Percentiles rank a stretch among this genome's conserved stretches.
phyloP scores from a whole-genome alignment of 2,329 filamentous ascomycete species.

The Talaromyces albobiverticillius region DNA sequence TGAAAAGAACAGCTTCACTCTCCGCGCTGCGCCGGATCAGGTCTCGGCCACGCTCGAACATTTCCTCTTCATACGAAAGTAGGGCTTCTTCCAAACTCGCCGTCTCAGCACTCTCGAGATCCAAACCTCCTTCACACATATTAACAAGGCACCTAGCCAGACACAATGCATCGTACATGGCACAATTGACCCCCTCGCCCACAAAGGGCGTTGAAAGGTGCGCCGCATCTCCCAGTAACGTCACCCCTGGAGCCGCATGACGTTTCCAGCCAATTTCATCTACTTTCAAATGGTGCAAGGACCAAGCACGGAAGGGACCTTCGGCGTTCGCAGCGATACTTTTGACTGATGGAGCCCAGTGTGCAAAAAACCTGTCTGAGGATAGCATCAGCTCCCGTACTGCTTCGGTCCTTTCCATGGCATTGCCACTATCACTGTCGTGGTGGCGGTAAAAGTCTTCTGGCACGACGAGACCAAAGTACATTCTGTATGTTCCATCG shows the following conservation, averaged over 20 bases:
- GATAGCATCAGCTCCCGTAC: too few relatives aligned
- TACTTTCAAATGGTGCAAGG: slow-evolving; percentile 22
- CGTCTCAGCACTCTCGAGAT: too few relatives aligned
- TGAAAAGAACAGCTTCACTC: neutral
- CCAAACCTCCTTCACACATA: too few relatives aligned
- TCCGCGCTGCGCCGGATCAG: slow-evolving; percentile 1
- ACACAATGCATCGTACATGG: slow-evolving; percentile 25
- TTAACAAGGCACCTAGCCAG: too few relatives aligned
- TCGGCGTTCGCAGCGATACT: slow-evolving; percentile 19
- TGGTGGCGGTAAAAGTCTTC: slow-evolving; percentile 6
- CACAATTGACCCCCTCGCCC: slow-evolving; percentile 30
- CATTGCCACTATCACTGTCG: too few relatives aligned
- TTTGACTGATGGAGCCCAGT: too few relatives aligned
- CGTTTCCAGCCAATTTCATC: slow-evolving; percentile 19
- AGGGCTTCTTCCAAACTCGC: slow-evolving; percentile 19
- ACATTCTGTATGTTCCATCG: slow-evolving; percentile 18
- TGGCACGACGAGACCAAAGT: slow-evolving; percentile 11
- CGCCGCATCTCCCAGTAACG: slow-evolving; percentile 27
- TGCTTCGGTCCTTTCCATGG: too few relatives aligned
- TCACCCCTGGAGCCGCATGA: slow-evolving; percentile 23
- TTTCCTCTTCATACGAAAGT: slow-evolving; percentile 21
- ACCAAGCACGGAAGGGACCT: slow-evolving; percentile 22
- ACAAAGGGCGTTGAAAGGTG: slow-evolving; percentile 16
- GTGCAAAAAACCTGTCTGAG: too few relatives aligned
- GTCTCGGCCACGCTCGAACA: slow-evolving; percentile 21